These are phyloP conservation scores for Sugiyamaella neomexicana DNA, from an alignment of 1,139 yeast species.

Conservation along the genomic window DNA sequence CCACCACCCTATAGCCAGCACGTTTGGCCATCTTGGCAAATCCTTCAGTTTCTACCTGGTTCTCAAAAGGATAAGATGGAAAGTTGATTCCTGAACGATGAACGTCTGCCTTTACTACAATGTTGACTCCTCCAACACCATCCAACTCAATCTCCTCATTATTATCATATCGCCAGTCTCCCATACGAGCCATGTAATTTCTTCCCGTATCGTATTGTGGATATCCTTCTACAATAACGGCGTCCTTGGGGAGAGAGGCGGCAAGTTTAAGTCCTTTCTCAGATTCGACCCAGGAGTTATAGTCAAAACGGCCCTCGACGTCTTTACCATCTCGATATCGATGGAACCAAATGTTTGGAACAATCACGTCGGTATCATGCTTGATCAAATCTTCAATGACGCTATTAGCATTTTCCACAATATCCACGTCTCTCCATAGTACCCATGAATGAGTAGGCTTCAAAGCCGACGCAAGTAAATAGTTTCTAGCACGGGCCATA, in stretches of 20 bases:
- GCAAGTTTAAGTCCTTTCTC: conserved; percentile 70
- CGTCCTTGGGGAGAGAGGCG: conserved; percentile 67
- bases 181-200: conserved; percentile 72
- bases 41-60: conserved; percentile 89
- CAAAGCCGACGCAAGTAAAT: conserved; percentile 75
- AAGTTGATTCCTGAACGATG: conserved; percentile 81
- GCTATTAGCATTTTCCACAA: conserved; percentile 77
- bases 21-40: conserved; percentile 82
- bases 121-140: conserved; percentile 90
- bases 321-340: conserved; percentile 72
- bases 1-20: conserved; percentile 81
- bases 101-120: conserved; percentile 77
- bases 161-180: conserved; percentile 64
- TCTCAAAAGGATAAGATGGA: conserved; percentile 85
- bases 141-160: conserved; percentile 71
- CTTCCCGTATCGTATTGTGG: conserved; percentile 90
- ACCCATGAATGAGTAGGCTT: conserved; percentile 92
- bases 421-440: conserved; percentile 91
- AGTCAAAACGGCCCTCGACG: conserved; percentile 79
- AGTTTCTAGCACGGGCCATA: conserved; percentile 90
- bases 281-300: conserved; percentile 87
- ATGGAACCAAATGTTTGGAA: conserved; percentile 88
- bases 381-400: conserved; percentile 79
- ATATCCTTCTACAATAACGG: conserved; percentile 88
- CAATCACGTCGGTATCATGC: conserved; percentile 73